Evolutionary conservation across 2,329 filamentous ascomycete species (phyloP), one percentile per base, ranked within the genome.

Genomic region (Cyphellophora europaea): DNA sequence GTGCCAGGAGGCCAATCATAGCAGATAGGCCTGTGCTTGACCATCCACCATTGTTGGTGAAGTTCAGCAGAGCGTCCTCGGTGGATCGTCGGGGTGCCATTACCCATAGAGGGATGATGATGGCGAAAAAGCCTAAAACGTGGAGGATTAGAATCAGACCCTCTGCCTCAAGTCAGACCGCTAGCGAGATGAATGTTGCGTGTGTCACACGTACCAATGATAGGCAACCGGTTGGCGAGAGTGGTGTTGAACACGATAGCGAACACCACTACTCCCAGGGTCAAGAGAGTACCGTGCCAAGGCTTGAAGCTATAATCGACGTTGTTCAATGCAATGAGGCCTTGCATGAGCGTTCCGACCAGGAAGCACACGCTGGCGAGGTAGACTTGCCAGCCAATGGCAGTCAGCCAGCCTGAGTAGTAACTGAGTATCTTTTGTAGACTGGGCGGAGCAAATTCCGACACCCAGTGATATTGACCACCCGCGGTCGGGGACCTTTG

Each of bases 391-490:
- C 63, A 68, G 12, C 59, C 61, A 25, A 61, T 56, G 14, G 57
- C 57, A 32, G 54, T 57, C 18, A 65, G 56, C 62, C 62, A 65
- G 11, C 58, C 58, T 59, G 16, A 64, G 12, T 69, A 48, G 45
- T 76, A 78, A 42, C 67, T 72, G 2, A 75, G 53, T 17, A 70
- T 62, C 35, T 69, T 72, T 43, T 74, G 69, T 31, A 62, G 57
- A 25, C 53, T 53, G 0, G 52, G 56, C 0, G 70, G 65, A 0
- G 69, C 63, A 41, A 73, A 72, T 35, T 72, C 68, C 1, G 64
- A 72, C 2, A 73, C 69, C 70, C 69, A 74, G 44, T 73, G 69
- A 41, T 74, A 75, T 44, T 76, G 71, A 2, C 72, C 59, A 13
- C 54, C 53, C 14, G 53, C 51, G 2, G 55, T 58, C 2, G 56